These are phyloP conservation scores for Alternaria longipes DNA, from an alignment of 2,329 filamentous ascomycete genomes.

Conservation along the genomic window DNA sequence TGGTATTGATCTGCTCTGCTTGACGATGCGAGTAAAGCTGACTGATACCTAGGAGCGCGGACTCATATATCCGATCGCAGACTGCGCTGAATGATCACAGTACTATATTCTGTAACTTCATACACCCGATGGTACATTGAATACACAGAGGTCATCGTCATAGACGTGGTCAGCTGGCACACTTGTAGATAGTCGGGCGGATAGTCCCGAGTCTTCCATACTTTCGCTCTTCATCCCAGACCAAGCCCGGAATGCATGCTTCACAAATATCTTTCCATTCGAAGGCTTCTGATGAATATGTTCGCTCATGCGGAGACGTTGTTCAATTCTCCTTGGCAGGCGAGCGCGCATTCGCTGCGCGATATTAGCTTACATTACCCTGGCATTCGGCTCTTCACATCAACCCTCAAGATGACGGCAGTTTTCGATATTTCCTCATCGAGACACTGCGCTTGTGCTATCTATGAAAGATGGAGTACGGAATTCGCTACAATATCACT, in stretches of 20 bases:
- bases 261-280: background rate
- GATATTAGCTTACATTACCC: slow-evolving; percentile 24
- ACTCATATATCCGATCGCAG: background rate
- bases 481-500: background rate
- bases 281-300: background rate
- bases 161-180: background rate
- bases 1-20: slow-evolving; percentile 2
- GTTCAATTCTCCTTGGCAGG: slow-evolving; percentile 21
- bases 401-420: slow-evolving; percentile 4
- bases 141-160: background rate
- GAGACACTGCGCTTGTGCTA: background rate
- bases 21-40: background rate
- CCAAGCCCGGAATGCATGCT: background rate
- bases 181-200: background rate
- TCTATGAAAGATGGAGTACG: background rate
- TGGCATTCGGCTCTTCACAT: slow-evolving; percentile 16
- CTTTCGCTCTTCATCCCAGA: background rate
- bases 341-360: slow-evolving; percentile 18
- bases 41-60: background rate
- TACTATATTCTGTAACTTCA: background rate
- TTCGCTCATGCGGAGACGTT: background rate
- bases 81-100: background rate
- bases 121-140: background rate
- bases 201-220: background rate
- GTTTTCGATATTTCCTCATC: background rate